phyloP scores from a whole-genome alignment of 106 monocot genomes.

The Allium cepa region DNA sequence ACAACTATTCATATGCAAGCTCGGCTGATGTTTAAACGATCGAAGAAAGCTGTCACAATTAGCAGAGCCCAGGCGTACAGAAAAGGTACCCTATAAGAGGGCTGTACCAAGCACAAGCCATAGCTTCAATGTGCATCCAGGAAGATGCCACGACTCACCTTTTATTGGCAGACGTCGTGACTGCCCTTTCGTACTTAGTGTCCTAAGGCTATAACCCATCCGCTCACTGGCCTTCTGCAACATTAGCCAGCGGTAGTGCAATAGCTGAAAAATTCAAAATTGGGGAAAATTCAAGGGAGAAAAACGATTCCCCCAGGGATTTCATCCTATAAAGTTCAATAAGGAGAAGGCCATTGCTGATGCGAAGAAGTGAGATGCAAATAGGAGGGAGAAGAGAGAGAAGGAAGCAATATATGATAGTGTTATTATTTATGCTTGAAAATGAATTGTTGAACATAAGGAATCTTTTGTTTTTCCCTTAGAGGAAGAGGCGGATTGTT shows the following conservation, averaged over 20 bases:
- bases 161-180: constrained; percentile 67
- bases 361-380: constrained; percentile 83
- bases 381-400: constrained; percentile 43
- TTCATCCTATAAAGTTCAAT: constrained; percentile 41
- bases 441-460: no score
- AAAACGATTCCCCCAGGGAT: constrained; percentile 1
- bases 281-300: neutral
- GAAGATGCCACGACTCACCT: constrained; percentile 63
- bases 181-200: constrained; percentile 64
- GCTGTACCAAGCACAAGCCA: constrained; percentile 72
- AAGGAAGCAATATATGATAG: no score
- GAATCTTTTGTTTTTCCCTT: no score
- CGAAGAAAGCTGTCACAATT: constrained; percentile 49
- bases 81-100: constrained; percentile 65
- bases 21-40: constrained; percentile 57
- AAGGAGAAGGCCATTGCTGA: constrained; percentile 64
- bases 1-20: no score
- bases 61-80: constrained; percentile 59
- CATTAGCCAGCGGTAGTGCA: constrained; percentile 10
- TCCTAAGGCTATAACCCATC: constrained; percentile 51
- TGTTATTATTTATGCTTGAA: no score
- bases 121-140: constrained; percentile 86
- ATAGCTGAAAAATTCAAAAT: constrained; percentile 1
- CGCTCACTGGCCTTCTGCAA: constrained; percentile 2
- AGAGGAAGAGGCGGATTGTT: no score